A percentile compares a stretch with the other conserved stretches of the same genome.
Conservation (phyloP, 176 grass and related monocot species). For the Eleusine indica region DNA sequence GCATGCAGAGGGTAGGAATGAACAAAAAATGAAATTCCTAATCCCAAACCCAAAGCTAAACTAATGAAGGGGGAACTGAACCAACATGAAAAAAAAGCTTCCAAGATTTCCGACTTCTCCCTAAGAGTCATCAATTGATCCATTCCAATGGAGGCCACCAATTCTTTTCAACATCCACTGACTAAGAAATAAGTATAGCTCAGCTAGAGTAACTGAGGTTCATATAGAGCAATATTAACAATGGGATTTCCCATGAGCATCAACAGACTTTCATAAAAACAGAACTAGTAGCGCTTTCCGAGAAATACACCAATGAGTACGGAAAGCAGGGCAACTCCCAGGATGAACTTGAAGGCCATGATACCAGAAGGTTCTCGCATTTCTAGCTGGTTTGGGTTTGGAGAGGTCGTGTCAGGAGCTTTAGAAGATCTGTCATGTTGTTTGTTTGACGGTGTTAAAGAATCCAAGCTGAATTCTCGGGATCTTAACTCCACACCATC, state of each 20-base stretch:
- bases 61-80: neutral
- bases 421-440: constrained; percentile 28
- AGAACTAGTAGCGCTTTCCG: constrained; percentile 79
- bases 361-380: constrained; percentile 67
- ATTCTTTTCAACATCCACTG: constrained; percentile 16
- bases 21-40: constrained; percentile 82
- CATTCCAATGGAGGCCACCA: constrained; percentile 14
- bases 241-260: constrained; percentile 16
- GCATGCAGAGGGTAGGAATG: constrained; percentile 72
- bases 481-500: constrained; percentile 52
- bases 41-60: constrained; percentile 32
- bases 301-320: constrained; percentile 80
- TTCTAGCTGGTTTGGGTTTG: constrained; percentile 37
- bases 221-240: constrained; percentile 31
- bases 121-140: constrained; percentile 27
- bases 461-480: constrained; percentile 51
- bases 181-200: neutral
- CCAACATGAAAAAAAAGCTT: neutral
- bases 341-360: constrained; percentile 97
- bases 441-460: constrained; percentile 36
- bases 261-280: constrained; percentile 18
- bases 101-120: constrained; percentile 38
- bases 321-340: constrained; percentile 78
- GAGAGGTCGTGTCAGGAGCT: constrained; percentile 19
- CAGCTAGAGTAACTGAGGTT: constrained; percentile 15